Evolutionary conservation across 83 land plant genomes (phyloP).

Genomic region (Diphasiastrum complanatum): DNA sequence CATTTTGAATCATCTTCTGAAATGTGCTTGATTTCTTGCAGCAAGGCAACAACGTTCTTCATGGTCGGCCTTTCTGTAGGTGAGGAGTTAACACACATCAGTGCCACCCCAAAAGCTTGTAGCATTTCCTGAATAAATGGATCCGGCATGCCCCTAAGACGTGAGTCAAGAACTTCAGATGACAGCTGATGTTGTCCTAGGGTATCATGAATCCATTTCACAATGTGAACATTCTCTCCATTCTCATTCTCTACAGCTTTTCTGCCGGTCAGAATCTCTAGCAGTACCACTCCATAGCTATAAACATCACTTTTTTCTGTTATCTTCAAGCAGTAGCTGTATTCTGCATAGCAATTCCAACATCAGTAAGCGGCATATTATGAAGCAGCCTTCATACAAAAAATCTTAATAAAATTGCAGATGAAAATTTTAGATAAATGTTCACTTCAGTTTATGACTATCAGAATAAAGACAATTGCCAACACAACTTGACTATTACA

Average conservation of each 20-base stretch:
- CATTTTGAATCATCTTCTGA: too few species aligned
- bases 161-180: conserved; percentile 11
- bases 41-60: conserved; percentile 14
- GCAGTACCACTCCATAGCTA: conserved; percentile 15
- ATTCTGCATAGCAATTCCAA: too few species aligned
- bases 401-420: too few species aligned
- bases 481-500: too few species aligned
- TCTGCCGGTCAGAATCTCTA: conserved; percentile 6
- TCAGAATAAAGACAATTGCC: too few species aligned
- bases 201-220: conserved; percentile 8
- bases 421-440: too few species aligned
- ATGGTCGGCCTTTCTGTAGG: conserved; percentile 7
- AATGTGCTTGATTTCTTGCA: conserved; percentile 8
- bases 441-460: too few species aligned
- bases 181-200: too few species aligned
- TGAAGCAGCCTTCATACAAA: too few species aligned
- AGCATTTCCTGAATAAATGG: conserved; percentile 8
- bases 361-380: too few species aligned
- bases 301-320: conserved; percentile 14
- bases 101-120: conserved; percentile 6
- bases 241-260: neutral
- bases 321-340: conserved; percentile 10
- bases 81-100: conserved; percentile 5
- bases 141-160: conserved; percentile 8
- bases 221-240: conserved; percentile 8